Evolutionary conservation across 2,329 filamentous ascomycete genomes (phyloP), one percentile per base, ranked within the genome.

Genomic region (Thelonectria olida): DNA sequence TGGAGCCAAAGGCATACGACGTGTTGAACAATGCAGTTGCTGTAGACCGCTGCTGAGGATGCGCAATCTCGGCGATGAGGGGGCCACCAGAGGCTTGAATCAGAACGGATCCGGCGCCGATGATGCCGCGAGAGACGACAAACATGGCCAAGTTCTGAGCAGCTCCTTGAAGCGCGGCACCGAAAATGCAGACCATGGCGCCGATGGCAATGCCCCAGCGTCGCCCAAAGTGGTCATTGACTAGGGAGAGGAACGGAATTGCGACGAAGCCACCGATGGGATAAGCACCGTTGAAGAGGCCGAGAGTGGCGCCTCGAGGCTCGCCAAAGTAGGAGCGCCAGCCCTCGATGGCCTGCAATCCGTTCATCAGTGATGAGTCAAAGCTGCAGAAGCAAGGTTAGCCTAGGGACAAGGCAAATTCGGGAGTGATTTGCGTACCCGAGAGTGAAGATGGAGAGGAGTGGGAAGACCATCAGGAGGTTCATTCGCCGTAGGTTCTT

Each of bases 91-190:
- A 39, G 2, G 48, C 27, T 2, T 23, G 25, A 31, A 58, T 39
- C 17, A 62, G 22, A 15, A 54, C 49, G 10, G 22, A 49, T 4
- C 59, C 59, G 6, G 25, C 27, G 15, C 59, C 59, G 22, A 62
- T 36, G n/a, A 62, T 45, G 2, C 50, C 58, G 13, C 59, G 39
- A 2, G 54, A 27, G 15, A 58, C 27, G 17, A 62, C 53, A 17
- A 57, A 62, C 59, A 62, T 62, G 31, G 59, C 25, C 7, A 62
- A 7, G 9, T 58, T 62, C 7, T 41, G 31, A 5, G 59, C 59
- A 19, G 28, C 23, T 10, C n/a, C 31, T 23, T 62, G 54, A 2
- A 62, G 41, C 5, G 36, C 23, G 10, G 61, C 64, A 20, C 61
- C 57, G 22, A 59, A 9, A 13, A 22, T 31, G 22, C 51, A 54